Percentiles rank a stretch among this genome's conserved stretches.
phyloP scores from a whole-genome alignment of 2,329 filamentous ascomycete genomes.

The Microascus cirrosus region DNA sequence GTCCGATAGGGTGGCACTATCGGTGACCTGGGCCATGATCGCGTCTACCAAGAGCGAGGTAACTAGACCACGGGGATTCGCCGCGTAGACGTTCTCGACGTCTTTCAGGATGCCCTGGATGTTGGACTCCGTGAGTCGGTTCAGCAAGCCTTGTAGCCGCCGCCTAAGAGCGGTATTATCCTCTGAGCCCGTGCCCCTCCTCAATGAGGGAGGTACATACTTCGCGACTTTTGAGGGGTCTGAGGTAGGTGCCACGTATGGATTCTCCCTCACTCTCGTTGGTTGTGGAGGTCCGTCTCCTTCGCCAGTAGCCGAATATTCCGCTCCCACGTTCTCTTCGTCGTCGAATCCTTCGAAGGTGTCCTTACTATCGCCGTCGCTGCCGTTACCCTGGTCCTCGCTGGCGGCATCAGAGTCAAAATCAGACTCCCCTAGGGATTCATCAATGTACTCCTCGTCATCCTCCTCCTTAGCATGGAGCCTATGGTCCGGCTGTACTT shows the following conservation, averaged over 20 bases:
- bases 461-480: background rate
- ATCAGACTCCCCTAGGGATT: conserved; percentile 7
- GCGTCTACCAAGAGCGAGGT: conserved; percentile 70
- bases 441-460: conserved; percentile 10
- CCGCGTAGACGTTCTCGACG: conserved; percentile 72
- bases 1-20: conserved; percentile 68
- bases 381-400: conserved; percentile 12
- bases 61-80: conserved; percentile 78
- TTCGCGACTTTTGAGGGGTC: conserved; percentile 40
- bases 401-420: background rate
- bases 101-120: conserved; percentile 74
- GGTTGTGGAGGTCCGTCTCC: conserved; percentile 6
- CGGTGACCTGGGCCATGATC: conserved; percentile 67
- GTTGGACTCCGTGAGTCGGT: conserved; percentile 86
- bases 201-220: conserved; percentile 82
- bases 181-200: conserved; percentile 51
- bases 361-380: conserved; percentile 16
- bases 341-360: conserved; percentile 12
- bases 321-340: conserved; percentile 9
- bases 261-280: conserved; percentile 57
- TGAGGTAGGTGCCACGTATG: conserved; percentile 65
- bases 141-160: conserved; percentile 80
- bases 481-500: background rate
- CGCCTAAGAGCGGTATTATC: conserved; percentile 62
- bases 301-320: conserved; percentile 5